These are phyloP conservation scores for maize (Zea mays) DNA, from an alignment of 176 grass and related monocot genomes.

Conservation along the genomic window DNA sequence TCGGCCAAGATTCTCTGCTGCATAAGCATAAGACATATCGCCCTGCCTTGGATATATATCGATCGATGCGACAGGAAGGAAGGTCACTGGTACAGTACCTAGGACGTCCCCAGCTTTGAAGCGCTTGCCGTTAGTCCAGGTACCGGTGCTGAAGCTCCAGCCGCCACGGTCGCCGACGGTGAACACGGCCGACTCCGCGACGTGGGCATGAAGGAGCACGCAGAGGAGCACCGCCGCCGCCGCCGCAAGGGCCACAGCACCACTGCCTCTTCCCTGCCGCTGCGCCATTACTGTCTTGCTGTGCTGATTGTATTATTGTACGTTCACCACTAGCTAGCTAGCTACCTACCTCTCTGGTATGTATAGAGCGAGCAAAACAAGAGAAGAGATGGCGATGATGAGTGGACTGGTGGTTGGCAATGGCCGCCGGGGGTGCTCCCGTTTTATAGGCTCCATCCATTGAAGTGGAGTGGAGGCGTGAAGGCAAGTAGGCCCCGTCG, in stretches of 20 bases:
- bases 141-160: constrained; percentile 47
- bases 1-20: too few species aligned
- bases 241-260: not conserved
- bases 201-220: constrained; percentile 40
- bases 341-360: too few species aligned
- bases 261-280: constrained; percentile 56
- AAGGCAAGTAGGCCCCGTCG: constrained; percentile 8
- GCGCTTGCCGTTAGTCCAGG: constrained; percentile 62
- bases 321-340: too few species aligned
- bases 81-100: constrained; percentile 12
- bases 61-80: too few species aligned
- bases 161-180: constrained; percentile 58
- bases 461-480: constrained; percentile 43
- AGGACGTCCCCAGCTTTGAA: constrained; percentile 68
- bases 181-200: constrained; percentile 50
- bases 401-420: constrained; percentile 27
- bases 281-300: not conserved
- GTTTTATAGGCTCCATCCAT: constrained; percentile 29
- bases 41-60: too few species aligned
- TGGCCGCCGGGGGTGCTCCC: not conserved
- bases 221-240: constrained; percentile 41
- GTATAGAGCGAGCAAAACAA: not conserved
- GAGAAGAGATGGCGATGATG: not conserved
- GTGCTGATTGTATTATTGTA: too few species aligned
- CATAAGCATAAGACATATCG: too few species aligned